Evolutionary conservation across 345 rosid species (phyloP), one percentile per base, ranked within the genome.

Genomic region (Adansonia digitata): DNA sequence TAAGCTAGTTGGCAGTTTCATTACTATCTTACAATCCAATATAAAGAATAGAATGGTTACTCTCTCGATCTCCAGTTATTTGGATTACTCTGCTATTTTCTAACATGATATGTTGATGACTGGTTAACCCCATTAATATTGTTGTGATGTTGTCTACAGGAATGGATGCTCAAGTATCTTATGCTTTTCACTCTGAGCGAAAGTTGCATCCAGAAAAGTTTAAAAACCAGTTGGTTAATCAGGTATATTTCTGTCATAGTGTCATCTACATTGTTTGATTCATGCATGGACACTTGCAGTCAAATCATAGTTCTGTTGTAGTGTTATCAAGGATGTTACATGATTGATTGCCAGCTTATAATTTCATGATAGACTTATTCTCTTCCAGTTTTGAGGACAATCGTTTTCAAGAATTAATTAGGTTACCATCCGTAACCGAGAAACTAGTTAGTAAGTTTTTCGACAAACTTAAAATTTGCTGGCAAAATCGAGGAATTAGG

Each of bases 101-200:
- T 60, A 56, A 68, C 34, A 60, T 48, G 48, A 4, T 2, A 10
- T 37, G 55, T 24, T 49, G 61, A 31, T 3, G 2, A 12, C 15
- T 24, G 57, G 13, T 64, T 37, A 63, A 26, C 35, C 60, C 9
- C 35, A 61, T 73, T 49, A 6, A 11, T 63, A 35, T 51, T 69
- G 53, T 53, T 49, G n/a, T 49, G 29, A 37, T 72, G 40, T 74
- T 82, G 39, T 59, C 31, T 71, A 45, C 83, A 95, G 99, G 98
- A 71, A 95, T 93, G 98, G 98, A 95, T 88, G 97, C 99, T 79
- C 98, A 95, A 82, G 66, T 95, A 73, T 92, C 97, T 57, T 90
- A 88, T 83, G 94, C 93, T 69, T 92, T 92, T 85, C 97, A 92
- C 74, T 87, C 93, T 66, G 94, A 92, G 81, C 78, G 94, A 63